Base-by-base conservation (phyloP, 305 asterid species). In the Solanum hybrid region DNA sequence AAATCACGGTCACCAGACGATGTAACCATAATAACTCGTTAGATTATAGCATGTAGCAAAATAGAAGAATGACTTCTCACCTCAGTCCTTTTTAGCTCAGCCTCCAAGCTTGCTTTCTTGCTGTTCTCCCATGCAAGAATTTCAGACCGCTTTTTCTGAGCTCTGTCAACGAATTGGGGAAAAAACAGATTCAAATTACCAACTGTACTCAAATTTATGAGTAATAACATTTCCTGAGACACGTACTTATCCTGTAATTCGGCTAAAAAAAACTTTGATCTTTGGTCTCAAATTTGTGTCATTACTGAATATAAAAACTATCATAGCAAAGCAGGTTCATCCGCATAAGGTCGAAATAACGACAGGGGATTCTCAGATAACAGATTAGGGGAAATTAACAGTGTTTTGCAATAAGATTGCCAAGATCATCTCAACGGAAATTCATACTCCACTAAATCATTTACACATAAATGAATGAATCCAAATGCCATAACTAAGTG, bases 101-200 rank as follows among this genome's bases (percentile, higher is more conserved):
- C 96, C 86, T 97, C 98, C 42, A 97, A 92, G 89, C 40, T 88
- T 16, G 99, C 98, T 92, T 96, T 97, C 97, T 92, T 96, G 96
- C 97, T 94, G 94, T 96, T 97, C 92, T 97, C 98, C 98, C 99
- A 96, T 39, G 97, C 95, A 40, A 69, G 92, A 37, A 95, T 89
- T 46, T 94, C 81, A 67, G 98, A 95, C 34, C 89, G 2, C 90
- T 94, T 95, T 93, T 94, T 95, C 90, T 96, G 96, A 91, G 98
- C 96, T 93, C 99, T 96, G 95, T n/a, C 89, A 92, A 36, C 87
- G 87, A 69, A 87, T 67, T 71, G 69, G 61, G 61, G n/a, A 7
- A 16, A 36, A 69, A 71, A 5, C 11, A 16, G 28, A 37, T 20
- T 87, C 31, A 29, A 33, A 18, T 31, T 42, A 83, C 73, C 87